Conservation (phyloP, 2,329 filamentous ascomycete genomes). For the Apiospora aurea region DNA sequence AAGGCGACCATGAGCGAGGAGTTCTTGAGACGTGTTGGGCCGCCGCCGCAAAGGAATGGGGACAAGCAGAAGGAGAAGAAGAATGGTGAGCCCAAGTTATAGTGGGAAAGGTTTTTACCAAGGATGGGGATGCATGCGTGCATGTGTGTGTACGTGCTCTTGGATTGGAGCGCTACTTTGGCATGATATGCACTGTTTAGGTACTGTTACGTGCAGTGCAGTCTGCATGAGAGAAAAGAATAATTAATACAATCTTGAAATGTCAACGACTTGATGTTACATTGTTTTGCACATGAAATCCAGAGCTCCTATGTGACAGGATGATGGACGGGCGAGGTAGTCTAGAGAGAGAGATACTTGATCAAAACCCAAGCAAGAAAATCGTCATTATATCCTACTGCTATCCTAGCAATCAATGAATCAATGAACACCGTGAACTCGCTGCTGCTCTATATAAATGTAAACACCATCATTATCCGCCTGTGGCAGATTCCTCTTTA, state of each 20-base stretch:
- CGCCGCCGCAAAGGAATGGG: slow-evolving; percentile 22
- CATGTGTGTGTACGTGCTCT: neutral
- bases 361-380: neutral
- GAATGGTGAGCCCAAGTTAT: slow-evolving; percentile 1
- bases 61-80: neutral
- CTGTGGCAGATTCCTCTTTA: neutral
- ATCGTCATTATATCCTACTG: slow-evolving; percentile 6
- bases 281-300: neutral
- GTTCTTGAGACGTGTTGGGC: slow-evolving; percentile 61
- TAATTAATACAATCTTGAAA: neutral
- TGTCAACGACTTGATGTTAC: neutral
- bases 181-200: neutral
- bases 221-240: neutral
- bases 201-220: neutral
- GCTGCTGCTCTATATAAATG: slow-evolving; percentile 4
- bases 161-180: neutral
- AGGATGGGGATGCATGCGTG: neutral
- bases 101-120: neutral
- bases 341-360: neutral
- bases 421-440: neutral
- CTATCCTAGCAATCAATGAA: slow-evolving; percentile 13
- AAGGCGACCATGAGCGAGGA: slow-evolving; percentile 65
- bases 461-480: neutral
- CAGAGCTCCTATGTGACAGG: neutral
- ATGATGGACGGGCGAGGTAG: no score